Percentiles rank a stretch among this genome's conserved stretches.
Conservation (phyloP, 495 filamentous ascomycete genomes). For the Aeminium ludgeri region DNA sequence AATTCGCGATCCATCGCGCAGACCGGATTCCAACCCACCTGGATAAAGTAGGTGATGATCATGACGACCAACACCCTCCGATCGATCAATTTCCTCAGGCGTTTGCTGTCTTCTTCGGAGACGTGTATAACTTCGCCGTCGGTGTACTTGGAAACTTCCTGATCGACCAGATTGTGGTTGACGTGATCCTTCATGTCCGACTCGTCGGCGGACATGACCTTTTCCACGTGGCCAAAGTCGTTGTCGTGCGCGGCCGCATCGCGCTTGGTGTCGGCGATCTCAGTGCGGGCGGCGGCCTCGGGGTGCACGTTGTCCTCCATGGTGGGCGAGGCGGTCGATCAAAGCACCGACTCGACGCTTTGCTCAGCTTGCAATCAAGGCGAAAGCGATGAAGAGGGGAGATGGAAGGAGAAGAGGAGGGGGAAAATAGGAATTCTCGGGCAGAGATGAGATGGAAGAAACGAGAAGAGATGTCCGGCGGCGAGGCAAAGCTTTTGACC, state of each 20-base stretch:
- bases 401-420: too few species aligned
- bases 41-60: constrained; percentile 49
- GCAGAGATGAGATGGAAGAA: too few species aligned
- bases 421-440: too few species aligned
- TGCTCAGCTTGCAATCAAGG: too few species aligned
- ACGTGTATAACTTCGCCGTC: constrained; percentile 34
- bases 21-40: too few species aligned
- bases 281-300: neutral
- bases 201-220: constrained; percentile 28
- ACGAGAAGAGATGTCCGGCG: too few species aligned
- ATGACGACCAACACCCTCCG: constrained; percentile 34
- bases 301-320: constrained; percentile 1
- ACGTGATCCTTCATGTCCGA: constrained; percentile 34
- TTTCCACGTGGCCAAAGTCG: constrained; percentile 33
- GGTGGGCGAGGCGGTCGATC: neutral
- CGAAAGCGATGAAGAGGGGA: too few species aligned
- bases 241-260: constrained; percentile 8
- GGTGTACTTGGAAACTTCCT: constrained; percentile 47
- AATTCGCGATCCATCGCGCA: constrained; percentile 44
- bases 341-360: too few species aligned
- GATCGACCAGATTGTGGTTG: constrained; percentile 40
- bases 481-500: too few species aligned
- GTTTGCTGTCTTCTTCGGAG: constrained; percentile 35
- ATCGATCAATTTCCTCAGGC: constrained; percentile 35
- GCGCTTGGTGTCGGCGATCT: constrained; percentile 22